Base-by-base conservation (phyloP, 768 basidiomycete genomes). In the Lactarius evosmus region DNA sequence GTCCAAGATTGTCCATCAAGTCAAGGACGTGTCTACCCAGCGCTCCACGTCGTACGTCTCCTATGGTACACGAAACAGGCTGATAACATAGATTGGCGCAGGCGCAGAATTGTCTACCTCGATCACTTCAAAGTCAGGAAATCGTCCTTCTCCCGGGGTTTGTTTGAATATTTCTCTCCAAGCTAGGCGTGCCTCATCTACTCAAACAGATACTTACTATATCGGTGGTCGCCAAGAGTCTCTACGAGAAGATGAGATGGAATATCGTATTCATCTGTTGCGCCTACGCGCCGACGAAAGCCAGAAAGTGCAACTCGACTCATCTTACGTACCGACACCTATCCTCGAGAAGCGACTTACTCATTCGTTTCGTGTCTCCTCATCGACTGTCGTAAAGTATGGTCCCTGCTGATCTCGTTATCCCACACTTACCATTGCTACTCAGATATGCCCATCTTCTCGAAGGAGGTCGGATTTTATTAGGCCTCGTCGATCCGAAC, bases 251-350 rank as follows among this genome's bases (percentile, higher is more conserved):
- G 51, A 52, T 0, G 32, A 27, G 30, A 33, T 56, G 14, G 49
- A 60, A 22, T 56, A 32, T 14, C 29, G n/a, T 3, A 46, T 64
- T 1, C 46, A 54, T 32, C 29, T 29, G 0, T 34, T 64, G 9
- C 36, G 27, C 7, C n/a, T 58, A 2, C 54, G 51, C 16, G n/a
- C 57, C 8, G 63, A 64, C 12, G 38, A 64, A 9, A 29, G n/a
- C 16, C 63, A 65, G 3, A 51, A 52, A 5, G 8, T 60, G 33
- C 63, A 55, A 27, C 58, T 65, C 1, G 63, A 65, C 16, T 29
- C 52, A 5, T 17, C 12, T 2, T 60, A 54, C 12, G 30, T 65
- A 12, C 58, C 63, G 1, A 55, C 29, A 22, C 63, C 58, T 7
- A 49, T 19, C 25, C 16, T 60, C 1, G 44, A 49, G 11, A 30